A percentile compares a stretch with the other conserved stretches of the same genome.
Conservation (phyloP, 2,329 filamentous ascomycete genomes). For the Monascus ruber region DNA sequence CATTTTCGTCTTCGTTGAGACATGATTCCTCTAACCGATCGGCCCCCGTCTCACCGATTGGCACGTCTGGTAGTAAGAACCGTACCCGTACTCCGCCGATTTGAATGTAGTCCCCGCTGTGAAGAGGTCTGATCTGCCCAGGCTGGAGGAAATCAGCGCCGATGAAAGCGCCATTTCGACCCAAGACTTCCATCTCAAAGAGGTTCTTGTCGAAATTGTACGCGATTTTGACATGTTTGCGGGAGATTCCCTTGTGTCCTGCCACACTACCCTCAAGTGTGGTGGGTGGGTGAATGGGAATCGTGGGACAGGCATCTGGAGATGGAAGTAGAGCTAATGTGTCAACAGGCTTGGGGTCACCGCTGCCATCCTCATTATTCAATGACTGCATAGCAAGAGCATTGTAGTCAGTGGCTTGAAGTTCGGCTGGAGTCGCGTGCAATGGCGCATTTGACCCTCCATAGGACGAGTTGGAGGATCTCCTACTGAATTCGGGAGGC, state of each 20-base stretch:
- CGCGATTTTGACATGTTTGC: constrained; percentile 49
- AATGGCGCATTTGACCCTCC: constrained; percentile 23
- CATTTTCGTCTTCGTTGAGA: constrained; percentile 10
- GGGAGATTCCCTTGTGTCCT: constrained; percentile 48
- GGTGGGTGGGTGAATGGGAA: constrained; percentile 49
- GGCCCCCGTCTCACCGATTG: constrained; percentile 37
- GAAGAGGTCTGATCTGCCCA: constrained; percentile 38
- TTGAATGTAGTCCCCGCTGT: constrained; percentile 48
- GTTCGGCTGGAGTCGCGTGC: constrained; percentile 26
- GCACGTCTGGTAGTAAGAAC: constrained; percentile 45
- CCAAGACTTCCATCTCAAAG: constrained; percentile 50
- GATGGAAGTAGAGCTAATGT: constrained; percentile 39
- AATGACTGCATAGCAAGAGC: constrained; percentile 36
- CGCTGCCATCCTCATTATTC: constrained; percentile 15
- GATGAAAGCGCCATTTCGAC: constrained; percentile 47
- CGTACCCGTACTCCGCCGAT: constrained; percentile 47
- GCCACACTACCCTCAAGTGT: constrained; percentile 35
- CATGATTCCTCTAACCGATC: constrained; percentile 35
- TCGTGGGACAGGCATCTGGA: constrained; percentile 42
- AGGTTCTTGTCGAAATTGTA: constrained; percentile 47
- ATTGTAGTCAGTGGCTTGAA: constrained; percentile 35
- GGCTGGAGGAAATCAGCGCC: constrained; percentile 39
- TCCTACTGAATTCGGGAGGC: constrained; percentile 30
- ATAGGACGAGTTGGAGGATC: constrained; percentile 42
- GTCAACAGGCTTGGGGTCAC: constrained; percentile 33